Evolutionary conservation across 2,329 filamentous ascomycete genomes (phyloP).

Genomic region (Bipolaris victoriae): DNA sequence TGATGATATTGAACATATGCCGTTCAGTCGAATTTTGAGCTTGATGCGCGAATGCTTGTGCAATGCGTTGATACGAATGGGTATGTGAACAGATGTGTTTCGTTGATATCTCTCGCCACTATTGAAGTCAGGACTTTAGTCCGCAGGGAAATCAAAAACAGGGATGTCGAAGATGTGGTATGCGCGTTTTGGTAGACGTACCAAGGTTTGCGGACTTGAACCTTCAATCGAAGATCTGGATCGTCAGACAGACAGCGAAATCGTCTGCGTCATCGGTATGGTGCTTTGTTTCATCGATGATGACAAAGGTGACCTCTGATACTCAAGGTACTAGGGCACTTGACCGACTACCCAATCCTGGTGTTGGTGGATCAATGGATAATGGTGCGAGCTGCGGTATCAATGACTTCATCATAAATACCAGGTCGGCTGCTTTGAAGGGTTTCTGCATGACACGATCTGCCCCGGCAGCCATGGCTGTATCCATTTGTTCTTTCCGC

Average conservation of each 20-base stretch:
- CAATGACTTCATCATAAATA: conserved; percentile 45
- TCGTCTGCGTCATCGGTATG: no score
- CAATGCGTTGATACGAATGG: not conserved
- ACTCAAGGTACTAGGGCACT: conserved; percentile 26
- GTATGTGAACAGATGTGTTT: no score
- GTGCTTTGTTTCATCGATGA: not conserved
- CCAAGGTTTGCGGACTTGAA: not conserved
- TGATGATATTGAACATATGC: not conserved
- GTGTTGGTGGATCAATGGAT: conserved; percentile 26
- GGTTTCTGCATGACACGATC: conserved; percentile 48
- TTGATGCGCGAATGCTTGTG: not conserved
- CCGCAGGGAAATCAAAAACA: not conserved
- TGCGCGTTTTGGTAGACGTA: not conserved
- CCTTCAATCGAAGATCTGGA: not conserved
- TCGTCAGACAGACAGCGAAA: not conserved
- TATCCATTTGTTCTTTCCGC: conserved; percentile 44
- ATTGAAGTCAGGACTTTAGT: not conserved
- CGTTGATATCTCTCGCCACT: not conserved
- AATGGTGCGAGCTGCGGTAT: conserved; percentile 31
- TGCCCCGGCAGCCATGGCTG: conserved; percentile 43
- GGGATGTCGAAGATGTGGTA: not conserved
- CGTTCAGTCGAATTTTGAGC: not conserved
- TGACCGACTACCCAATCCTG: conserved; percentile 14
- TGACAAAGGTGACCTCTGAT: conserved; percentile 15
- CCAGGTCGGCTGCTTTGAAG: conserved; percentile 44